phyloP scores from a whole-genome alignment of 2,329 filamentous ascomycete genomes.

The Cadophora malorum region DNA sequence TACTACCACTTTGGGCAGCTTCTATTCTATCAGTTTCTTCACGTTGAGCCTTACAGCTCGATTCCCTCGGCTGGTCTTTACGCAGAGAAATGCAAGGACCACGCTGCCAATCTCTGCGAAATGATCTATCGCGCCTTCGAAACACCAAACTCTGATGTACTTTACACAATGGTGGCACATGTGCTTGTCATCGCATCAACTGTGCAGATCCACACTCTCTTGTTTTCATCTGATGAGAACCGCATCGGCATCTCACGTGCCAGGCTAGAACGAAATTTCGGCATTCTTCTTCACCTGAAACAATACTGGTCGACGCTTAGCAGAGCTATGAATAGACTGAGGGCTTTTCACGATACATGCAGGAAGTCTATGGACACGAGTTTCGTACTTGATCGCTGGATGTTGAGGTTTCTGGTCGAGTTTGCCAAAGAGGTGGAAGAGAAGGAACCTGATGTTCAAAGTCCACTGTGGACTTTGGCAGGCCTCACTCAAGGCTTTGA shows the following conservation, averaged over 20 bases:
- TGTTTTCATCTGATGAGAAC: constrained; percentile 49
- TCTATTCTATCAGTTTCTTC: constrained; percentile 56
- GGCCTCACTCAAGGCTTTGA: constrained; percentile 11
- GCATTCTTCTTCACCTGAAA: constrained; percentile 50
- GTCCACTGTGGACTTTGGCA: constrained; percentile 10
- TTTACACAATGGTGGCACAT: constrained; percentile 53
- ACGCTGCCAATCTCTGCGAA: constrained; percentile 50
- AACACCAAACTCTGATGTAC: constrained; percentile 49
- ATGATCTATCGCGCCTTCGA: constrained; percentile 50
- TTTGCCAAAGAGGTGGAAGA: constrained; percentile 44
- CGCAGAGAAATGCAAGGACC: constrained; percentile 49
- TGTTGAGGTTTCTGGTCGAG: constrained; percentile 49
- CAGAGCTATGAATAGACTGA: constrained; percentile 48
- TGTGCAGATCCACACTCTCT: constrained; percentile 53
- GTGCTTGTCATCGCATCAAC: constrained; percentile 55
- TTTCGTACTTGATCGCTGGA: constrained; percentile 51
- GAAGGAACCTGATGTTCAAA: constrained; percentile 29
- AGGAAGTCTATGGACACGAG: constrained; percentile 47
- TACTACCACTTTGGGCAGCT: constrained; percentile 55
- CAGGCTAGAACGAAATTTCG: constrained; percentile 53
- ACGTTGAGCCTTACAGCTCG: constrained; percentile 40
- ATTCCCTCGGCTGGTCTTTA: constrained; percentile 38
- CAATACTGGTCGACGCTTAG: constrained; percentile 51
- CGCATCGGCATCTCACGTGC: constrained; percentile 47
- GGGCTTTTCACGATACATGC: constrained; percentile 52